Evolutionary conservation across 1,284 basidiomycete genomes (phyloP), one percentile per base, ranked within the genome.

Genomic region (Fomitopsis schrenkii): DNA sequence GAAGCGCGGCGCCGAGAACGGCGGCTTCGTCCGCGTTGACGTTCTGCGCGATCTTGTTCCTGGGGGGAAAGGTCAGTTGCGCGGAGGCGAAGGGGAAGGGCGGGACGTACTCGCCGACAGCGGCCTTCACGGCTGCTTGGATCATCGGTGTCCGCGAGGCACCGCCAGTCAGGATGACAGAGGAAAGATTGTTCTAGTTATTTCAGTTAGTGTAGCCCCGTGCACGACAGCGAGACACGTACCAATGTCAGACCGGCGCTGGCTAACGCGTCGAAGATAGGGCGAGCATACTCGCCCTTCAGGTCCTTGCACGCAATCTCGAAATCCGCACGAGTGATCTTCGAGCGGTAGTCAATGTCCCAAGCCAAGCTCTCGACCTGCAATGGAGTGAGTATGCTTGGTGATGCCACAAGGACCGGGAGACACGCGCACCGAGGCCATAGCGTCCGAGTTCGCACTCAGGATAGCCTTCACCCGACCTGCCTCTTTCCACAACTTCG

Each of bases 21-120:
- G 93, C 92, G 0, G 95, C 94, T 80, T 99, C 97, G 73, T 99
- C 97, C 0, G 97, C 91, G 72, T 99, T 99, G 59, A 99, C 94
- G 68, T 98, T 98, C 70, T 91, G 83, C 7, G 95, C 93, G 65
- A 97, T 91, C 72, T 91, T 92, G 60, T 87, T 83, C 53, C 87
- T 90, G 1, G 44, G 42, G 22, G 63, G 68, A 28, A 69, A 60
- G 28, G 63, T 41, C 3, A 45, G 28, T 22, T 53, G 2, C 36
- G 45, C 48, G 9, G 30, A 3, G 4, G 12, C 5, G 15, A 30
- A 30, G 41, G 5, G 52, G 41, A 26, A 28, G 17, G 2, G 0
- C 38, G 19, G 4, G 3, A 80, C 86, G 64, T 71, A 88, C 83
- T 89, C 86, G 71, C 93, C 93, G 58, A 95, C 90, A 36, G 86